These are phyloP conservation scores for Cyberlindnera sargentensis DNA, from an alignment of 805 yeast genomes.

Conservation along the genomic window DNA sequence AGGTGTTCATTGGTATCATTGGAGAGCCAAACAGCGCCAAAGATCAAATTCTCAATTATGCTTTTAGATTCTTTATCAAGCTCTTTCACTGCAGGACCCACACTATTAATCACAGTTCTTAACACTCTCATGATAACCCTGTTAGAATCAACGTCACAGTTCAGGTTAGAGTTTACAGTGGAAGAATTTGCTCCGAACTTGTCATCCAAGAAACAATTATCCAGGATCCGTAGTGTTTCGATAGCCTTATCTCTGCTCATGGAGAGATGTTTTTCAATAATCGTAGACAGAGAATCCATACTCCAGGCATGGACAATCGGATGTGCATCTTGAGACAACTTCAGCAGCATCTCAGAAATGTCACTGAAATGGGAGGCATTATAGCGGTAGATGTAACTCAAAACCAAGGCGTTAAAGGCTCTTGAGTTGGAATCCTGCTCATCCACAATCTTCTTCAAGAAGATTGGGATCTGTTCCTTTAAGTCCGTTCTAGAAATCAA, in stretches of 20 bases:
- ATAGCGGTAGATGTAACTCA: slow-evolving; percentile 40
- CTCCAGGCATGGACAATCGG: slow-evolving; percentile 78
- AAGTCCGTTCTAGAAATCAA: slow-evolving; percentile 32
- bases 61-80: slow-evolving; percentile 25
- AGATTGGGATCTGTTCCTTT: slow-evolving; percentile 40
- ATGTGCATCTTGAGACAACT: slow-evolving; percentile 71
- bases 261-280: slow-evolving; percentile 49
- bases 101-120: slow-evolving; percentile 37
- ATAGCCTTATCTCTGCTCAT: slow-evolving; percentile 38
- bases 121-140: slow-evolving; percentile 37
- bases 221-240: slow-evolving; percentile 35
- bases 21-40: slow-evolving; percentile 27
- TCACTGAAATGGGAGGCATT: slow-evolving; percentile 35
- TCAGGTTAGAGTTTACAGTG: slow-evolving; percentile 40
- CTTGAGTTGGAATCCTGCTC: slow-evolving; percentile 58
- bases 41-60: slow-evolving; percentile 30
- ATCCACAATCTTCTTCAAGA: slow-evolving; percentile 61
- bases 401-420: slow-evolving; percentile 44
- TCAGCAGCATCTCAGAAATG: slow-evolving; percentile 49
- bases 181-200: slow-evolving; percentile 42
- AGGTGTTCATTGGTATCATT: slow-evolving; percentile 25
- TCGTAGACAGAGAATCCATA: slow-evolving; percentile 46
- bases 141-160: slow-evolving; percentile 38
- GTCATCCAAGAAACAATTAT: slow-evolving; percentile 36
- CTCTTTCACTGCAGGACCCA: slow-evolving; percentile 50